Base-by-base conservation (phyloP, 768 basidiomycete genomes). In the Russula foetens region DNA sequence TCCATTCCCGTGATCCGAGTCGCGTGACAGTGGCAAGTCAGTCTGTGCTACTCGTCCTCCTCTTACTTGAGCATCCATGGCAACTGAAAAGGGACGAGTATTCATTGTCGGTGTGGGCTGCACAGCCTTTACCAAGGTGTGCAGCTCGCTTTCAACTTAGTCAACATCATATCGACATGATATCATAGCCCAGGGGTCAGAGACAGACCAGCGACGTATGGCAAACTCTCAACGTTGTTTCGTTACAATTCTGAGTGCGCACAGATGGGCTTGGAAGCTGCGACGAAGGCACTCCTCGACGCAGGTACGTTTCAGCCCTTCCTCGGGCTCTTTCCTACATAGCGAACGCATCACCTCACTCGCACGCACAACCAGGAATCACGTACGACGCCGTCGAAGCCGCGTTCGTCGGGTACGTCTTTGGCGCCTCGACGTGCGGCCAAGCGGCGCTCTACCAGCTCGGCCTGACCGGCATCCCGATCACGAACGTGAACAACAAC, bases 401-500 rank as follows among this genome's bases (percentile, higher is more conserved):
- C 21, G 92, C 90, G 0, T 86, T 76, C 63, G 91, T 86, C 6
- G 89, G 89, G 14, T 89, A 84, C 70, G 85, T 84, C 69, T 91
- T 86, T 66, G 90, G 88, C 3, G 88, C 90, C 68, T 90, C 88
- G 29, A 88, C 88, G 2, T 76, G 79, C 63, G 89, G 89, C 28
- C 88, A 92, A 84, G 79, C 90, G 17, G 83, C 89, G 7, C 75
- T 93, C 21, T 93, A 92, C 73, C 85, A 84, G 69, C 83, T 92
- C 44, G 91, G 91, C 21, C 78, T 92, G 71, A 92, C 90, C 0
- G 78, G 83, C 35, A 92, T 93, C 59, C 90, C 91, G 0, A 85
- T 93, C 67, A 79, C 86, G 52, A 93, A 92, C 66, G 88, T 92
- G 45, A 92, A 90, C 76, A 92, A 92, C 73, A 90, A 90, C 71